Evolutionary conservation across 495 filamentous ascomycete species (phyloP).

Genomic region (Opeltia flavorubescens): DNA sequence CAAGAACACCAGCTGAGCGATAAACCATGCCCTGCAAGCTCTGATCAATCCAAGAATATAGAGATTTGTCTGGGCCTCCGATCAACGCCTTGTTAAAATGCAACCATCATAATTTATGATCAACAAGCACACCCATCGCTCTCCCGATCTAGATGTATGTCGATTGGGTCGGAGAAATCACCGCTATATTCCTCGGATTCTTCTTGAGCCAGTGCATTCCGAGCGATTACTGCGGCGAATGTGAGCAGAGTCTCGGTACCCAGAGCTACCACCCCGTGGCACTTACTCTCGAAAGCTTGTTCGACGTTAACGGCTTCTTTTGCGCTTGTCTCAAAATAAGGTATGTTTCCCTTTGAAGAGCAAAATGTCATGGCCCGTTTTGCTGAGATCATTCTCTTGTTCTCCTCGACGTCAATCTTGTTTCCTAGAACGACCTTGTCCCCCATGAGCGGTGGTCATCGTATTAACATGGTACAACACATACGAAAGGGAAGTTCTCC

Average conservation of each 20-base stretch:
- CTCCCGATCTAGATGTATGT: slow-evolving; percentile 87
- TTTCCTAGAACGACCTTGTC: slow-evolving; percentile 81
- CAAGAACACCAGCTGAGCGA: too few relatives aligned
- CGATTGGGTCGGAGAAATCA: slow-evolving; percentile 93
- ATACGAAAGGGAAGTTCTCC: slow-evolving; percentile 94
- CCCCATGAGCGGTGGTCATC: slow-evolving; percentile 1
- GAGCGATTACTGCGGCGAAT: slow-evolving; percentile 63
- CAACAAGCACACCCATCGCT: slow-evolving; percentile 85
- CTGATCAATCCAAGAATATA: too few relatives aligned
- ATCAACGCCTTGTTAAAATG: too few relatives aligned
- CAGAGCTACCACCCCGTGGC: not conserved
- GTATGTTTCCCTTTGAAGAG: slow-evolving; percentile 90
- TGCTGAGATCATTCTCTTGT: slow-evolving; percentile 87
- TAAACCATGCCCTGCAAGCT: too few relatives aligned
- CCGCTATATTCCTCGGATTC: slow-evolving; percentile 85
- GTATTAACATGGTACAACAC: slow-evolving; percentile 18
- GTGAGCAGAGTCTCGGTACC: slow-evolving; percentile 11
- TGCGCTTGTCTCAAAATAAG: slow-evolving; percentile 97
- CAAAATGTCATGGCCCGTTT: slow-evolving; percentile 96
- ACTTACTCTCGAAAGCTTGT: slow-evolving; percentile 88
- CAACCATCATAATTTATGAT: not conserved
- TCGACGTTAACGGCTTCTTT: slow-evolving; percentile 98
- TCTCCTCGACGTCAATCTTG: slow-evolving; percentile 98
- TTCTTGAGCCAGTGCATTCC: slow-evolving; percentile 89
- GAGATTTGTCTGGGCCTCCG: too few relatives aligned